These are phyloP conservation scores for Polygonum aviculare DNA, from an alignment of 148 eudicot species.

Conservation along the genomic window DNA sequence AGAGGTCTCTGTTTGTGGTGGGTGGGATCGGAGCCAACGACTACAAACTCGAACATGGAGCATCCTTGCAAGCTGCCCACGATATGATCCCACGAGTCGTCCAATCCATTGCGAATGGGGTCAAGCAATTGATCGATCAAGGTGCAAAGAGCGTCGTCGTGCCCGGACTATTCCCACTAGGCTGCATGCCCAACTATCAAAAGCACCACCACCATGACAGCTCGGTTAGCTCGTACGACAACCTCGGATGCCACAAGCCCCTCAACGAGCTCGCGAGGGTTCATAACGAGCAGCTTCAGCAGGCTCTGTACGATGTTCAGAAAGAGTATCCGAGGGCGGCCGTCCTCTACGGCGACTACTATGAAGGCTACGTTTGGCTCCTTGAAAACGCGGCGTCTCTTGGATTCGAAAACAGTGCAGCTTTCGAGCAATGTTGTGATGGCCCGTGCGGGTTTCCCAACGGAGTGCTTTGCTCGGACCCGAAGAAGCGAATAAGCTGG, in stretches of 20 bases:
- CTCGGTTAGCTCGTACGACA: background rate
- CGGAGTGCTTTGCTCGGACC: background rate
- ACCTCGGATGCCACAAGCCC: slow-evolving; percentile 23
- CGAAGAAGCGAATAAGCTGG: background rate
- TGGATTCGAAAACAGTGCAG: slow-evolving; percentile 12
- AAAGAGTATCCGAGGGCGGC: slow-evolving; percentile 17
- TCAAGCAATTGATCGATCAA: background rate
- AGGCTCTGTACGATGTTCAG: slow-evolving; percentile 18
- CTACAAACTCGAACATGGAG: background rate
- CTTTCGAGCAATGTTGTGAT: background rate
- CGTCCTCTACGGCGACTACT: slow-evolving; percentile 35
- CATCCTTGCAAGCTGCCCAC: background rate
- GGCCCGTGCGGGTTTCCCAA: background rate
- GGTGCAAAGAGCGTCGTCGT: background rate
- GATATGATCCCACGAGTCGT: background rate
- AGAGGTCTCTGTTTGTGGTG: background rate
- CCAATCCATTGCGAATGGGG: background rate
- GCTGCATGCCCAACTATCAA: slow-evolving; percentile 27
- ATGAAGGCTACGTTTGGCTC: slow-evolving; percentile 17
- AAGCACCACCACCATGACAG: slow-evolving; percentile 10
- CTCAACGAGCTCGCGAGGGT: slow-evolving; percentile 17
- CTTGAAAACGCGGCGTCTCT: slow-evolving; percentile 9
- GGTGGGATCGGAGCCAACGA: background rate
- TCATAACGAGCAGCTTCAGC: slow-evolving; percentile 22
- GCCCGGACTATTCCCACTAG: slow-evolving; percentile 21